Percentiles rank a stretch among this genome's conserved stretches.
Conservation (phyloP, 371 early-diverging fungal species). For the Rhizopus arrhizus region DNA sequence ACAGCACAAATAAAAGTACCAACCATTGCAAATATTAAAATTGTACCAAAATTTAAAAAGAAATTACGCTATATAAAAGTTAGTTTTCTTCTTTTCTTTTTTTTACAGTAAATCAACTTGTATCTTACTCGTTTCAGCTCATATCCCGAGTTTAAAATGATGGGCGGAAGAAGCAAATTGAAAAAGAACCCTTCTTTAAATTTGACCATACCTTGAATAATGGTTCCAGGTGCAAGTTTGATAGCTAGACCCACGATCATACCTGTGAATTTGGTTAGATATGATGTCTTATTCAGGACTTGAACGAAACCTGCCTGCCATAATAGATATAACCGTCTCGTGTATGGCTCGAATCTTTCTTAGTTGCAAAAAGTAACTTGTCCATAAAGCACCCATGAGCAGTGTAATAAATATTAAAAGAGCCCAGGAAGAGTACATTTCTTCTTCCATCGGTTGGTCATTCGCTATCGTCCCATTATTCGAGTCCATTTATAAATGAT, state of each 20-base stretch:
- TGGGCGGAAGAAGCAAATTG: conserved; percentile 93
- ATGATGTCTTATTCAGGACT: neutral
- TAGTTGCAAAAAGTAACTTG: conserved; percentile 83
- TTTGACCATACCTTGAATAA: conserved; percentile 82
- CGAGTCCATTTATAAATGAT: conserved; percentile 19
- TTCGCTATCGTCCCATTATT: conserved; percentile 25
- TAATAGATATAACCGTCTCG: conserved; percentile 91
- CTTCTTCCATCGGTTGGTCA: conserved; percentile 63
- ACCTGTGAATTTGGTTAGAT: conserved; percentile 43
- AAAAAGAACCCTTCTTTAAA: conserved; percentile 93
- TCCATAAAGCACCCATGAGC: conserved; percentile 82
- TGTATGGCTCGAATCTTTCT: conserved; percentile 85
- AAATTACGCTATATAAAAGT: conserved; percentile 63
- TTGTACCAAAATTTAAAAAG: conserved; percentile 86
- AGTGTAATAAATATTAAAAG: conserved; percentile 82
- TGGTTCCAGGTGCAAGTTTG: conserved; percentile 68
- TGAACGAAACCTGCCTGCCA: conserved; percentile 62
- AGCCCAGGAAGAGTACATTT: conserved; percentile 81
- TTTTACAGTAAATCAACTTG: neutral
- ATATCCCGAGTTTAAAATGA: conserved; percentile 94
- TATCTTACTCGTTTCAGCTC: conserved; percentile 77
- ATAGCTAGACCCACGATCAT: conserved; percentile 87
- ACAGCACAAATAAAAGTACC: conserved; percentile 91
- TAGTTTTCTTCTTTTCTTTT: neutral
- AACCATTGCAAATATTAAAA: conserved; percentile 87